Evolutionary conservation across 1,284 basidiomycete species (phyloP), one percentile per base, ranked within the genome.

Genomic region (Vanrija sp.): DNA sequence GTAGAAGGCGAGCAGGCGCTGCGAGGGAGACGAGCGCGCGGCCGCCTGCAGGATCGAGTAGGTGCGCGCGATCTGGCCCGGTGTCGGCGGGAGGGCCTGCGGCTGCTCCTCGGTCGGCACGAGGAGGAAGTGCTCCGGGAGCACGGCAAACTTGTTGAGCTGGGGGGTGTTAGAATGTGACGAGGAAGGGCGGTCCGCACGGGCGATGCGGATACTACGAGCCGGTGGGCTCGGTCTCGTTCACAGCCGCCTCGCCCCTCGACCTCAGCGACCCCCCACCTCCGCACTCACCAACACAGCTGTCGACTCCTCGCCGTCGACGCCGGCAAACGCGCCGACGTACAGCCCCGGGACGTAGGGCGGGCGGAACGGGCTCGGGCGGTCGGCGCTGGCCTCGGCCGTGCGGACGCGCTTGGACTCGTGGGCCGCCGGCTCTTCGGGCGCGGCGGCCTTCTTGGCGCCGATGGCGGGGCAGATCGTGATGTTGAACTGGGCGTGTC

Each of bases 381-480:
- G 36, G 23, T 51, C 52, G 7, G 49, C 38, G 38, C 38, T 39
- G 9, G 39, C 45, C 6, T 42, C 47, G 27, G 20, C 42, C n/a
- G 60, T 60, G 54, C 72, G 67, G 36, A 62, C 61, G 18, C 68
- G 59, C 46, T 72, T 70, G 10, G 52, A 31, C 23, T 68, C 64
- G 4, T 64, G 63, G 3, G 62, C 60, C 2, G 54, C 49, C 7
- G 49, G 47, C 23, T 31, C 46, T 53, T 48, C 61, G 15, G 68
- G 57, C 23, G 58, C 58, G 36, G 66, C 64, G 5, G 27, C 42
- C 46, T 72, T 64, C 70, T 93, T 94, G 61, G 86, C 80, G 67
- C 85, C 84, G 37, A 94, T 76, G 0, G 88, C 87, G 19, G 88
- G 87, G 66, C 90, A 93, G 19, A 88, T 71, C 54, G 85, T 80